Base-by-base conservation (phyloP, 192 early-diverging fungal genomes). In the Backusella tarrabulga region DNA sequence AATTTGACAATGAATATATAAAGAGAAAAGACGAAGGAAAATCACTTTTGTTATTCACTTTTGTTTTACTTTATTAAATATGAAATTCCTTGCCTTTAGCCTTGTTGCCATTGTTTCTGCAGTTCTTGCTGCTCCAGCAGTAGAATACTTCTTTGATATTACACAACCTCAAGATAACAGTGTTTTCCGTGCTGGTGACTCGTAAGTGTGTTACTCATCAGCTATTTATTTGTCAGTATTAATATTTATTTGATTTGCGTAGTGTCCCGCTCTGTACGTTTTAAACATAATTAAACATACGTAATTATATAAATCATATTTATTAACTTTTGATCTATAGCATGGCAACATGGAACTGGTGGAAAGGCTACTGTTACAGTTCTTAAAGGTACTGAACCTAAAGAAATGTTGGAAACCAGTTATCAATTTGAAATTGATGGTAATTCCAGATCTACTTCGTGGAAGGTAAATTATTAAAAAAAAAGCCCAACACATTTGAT, bases 381-480 rank as follows among this genome's bases (percentile, higher is more conserved):
- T 63, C 56, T 63, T 63, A 63, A 63, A 63, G 56, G 56, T 26
- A 29, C 21, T 12, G 56, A 23, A 14, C 1, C 3, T 7, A 0
- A 0, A 12, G 9, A 63, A 0, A 63, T 63, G 56, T 11, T 29
- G 4, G 23, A 23, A 29, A 63, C 56, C 26, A 63, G 9, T 4
- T 63, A 63, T 63, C 21, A 26, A 14, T 63, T 63, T 29, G 56
- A 63, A 3, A 29, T 63, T 29, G 23, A 23, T 29, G 56, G 56
- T 9, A 63, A 63, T 29, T 63, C 56, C 23, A 63, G 7, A 14
- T 63, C 56, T 26, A 4, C 23, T 14, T 29, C 23, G 29, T 63
- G 56, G 56, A 63, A 63, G 56, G 56, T 63, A 63, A 63, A 50
- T 19, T 50, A 40, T 44, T 44, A 29, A 63, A 63, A 60, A 63